Conservation (phyloP, 2,329 filamentous ascomycete species). For the Trichoderma sp. region DNA sequence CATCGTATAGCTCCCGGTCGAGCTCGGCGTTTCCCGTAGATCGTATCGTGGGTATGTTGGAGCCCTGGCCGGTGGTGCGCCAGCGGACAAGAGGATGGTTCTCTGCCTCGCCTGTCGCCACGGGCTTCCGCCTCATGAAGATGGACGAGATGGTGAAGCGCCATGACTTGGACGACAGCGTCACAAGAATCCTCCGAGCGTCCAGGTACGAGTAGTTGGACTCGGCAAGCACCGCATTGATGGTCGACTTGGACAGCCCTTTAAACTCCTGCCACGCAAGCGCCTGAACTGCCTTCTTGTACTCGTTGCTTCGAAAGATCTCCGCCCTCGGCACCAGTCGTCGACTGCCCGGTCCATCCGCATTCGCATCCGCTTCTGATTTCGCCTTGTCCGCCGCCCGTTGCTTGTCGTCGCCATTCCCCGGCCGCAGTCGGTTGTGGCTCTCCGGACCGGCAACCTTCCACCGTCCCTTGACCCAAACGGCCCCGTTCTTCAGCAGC, state of each 20-base stretch:
- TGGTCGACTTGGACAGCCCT: constrained; percentile 70
- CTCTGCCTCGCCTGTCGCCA: constrained; percentile 57
- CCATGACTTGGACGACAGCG: constrained; percentile 74
- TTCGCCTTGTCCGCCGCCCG: neutral
- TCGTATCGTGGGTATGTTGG: constrained; percentile 62
- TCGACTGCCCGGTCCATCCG: constrained; percentile 2
- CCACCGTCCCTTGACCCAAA: constrained; percentile 72
- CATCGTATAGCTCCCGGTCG: constrained; percentile 61
- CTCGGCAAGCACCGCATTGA: constrained; percentile 78
- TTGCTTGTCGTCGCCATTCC: neutral
- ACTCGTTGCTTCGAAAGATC: constrained; percentile 66
- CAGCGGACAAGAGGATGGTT: constrained; percentile 65
- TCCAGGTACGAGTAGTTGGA: constrained; percentile 77
- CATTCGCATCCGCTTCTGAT: constrained; percentile 33
- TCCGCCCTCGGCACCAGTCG: constrained; percentile 58
- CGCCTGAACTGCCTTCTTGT: constrained; percentile 69
- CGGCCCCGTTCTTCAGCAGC: constrained; percentile 69
- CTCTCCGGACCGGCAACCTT: constrained; percentile 48
- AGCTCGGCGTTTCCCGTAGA: constrained; percentile 67
- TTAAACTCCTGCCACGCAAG: constrained; percentile 76
- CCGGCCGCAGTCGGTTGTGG: constrained; percentile 26
- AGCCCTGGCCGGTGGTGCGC: constrained; percentile 59
- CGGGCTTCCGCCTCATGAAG: constrained; percentile 65
- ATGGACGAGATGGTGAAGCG: constrained; percentile 71
- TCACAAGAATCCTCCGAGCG: constrained; percentile 68